These are phyloP conservation scores for Rubia tinctorum DNA, from an alignment of 305 asterid genomes.

Conservation along the genomic window DNA sequence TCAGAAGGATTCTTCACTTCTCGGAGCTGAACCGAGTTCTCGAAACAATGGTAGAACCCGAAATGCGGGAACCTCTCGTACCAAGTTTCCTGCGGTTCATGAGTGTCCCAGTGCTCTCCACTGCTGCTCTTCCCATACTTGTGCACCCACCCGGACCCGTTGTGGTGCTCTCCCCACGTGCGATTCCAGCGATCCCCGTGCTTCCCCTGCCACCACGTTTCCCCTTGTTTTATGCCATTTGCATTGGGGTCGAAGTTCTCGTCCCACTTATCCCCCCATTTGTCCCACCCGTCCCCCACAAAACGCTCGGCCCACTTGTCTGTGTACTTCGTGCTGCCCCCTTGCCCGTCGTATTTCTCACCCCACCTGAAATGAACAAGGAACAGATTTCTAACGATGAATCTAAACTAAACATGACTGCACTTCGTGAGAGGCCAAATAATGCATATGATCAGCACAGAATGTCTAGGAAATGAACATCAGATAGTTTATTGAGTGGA, in stretches of 20 bases:
- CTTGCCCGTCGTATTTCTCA: constrained; percentile 83
- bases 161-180: constrained; percentile 97
- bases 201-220: constrained; percentile 93
- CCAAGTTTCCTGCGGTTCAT: constrained; percentile 74
- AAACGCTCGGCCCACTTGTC: constrained; percentile 96
- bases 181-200: constrained; percentile 90
- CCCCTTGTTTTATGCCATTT: constrained; percentile 87
- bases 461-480: neutral
- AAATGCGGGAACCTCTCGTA: constrained; percentile 85
- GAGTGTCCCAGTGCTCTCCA: constrained; percentile 98
- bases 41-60: constrained; percentile 88
- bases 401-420: neutral
- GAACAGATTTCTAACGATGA: neutral
- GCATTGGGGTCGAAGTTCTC: constrained; percentile 53
- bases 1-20: constrained; percentile 73
- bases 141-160: constrained; percentile 97
- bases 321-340: constrained; percentile 87
- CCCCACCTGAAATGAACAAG: constrained; percentile 70
- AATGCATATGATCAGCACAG: neutral
- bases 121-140: constrained; percentile 95
- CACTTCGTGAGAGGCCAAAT: neutral
- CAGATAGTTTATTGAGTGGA: neutral
- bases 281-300: constrained; percentile 86
- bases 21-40: constrained; percentile 76
- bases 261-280: constrained; percentile 99